Base-by-base conservation (phyloP, 768 basidiomycete genomes). In the Amanita polypyramis region DNA sequence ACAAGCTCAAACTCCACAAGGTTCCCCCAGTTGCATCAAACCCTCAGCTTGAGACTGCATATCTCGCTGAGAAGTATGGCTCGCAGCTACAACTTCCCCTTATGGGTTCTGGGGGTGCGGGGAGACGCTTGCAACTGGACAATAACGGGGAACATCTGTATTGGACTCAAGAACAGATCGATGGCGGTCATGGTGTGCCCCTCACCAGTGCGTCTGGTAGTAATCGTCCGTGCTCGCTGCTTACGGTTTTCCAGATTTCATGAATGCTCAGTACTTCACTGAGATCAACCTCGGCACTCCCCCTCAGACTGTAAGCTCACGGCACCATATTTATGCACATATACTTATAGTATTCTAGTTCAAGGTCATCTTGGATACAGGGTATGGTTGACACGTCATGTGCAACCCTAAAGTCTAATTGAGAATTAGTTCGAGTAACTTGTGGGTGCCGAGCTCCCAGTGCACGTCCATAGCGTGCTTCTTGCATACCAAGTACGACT, bases 251-350 rank as follows among this genome's bases (percentile, higher is more conserved):
- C 14, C 48, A 96, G 94, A 97, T 73, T 98, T 90, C 69, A 81
- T 94, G 82, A 98, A 98, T 62, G 94, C 96, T 30, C 94, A 99
- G 64, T 98, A 99, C 68, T 99, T 77, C 62, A 76, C 92, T 15
- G 86, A 92, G 53, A 95, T 98, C 51, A 60, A 71, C 1, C 62
- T 97, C 47, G 95, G 95, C 12, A 75, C 71, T 0, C 95, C 95
- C 17, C 76, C 91, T 30, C 95, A 98, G 65, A 68, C 59, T 3
- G 85, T 86, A 62, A 61, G 81, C 67, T 15, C 36, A 20, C 29
- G 23, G 5, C 51, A 6, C 41, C 44, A 3, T 36, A 27, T 33
- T 10, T 36, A n/a, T 8, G 5, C 12, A 2, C 20, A 23, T 43
- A 12, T 40, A 15, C 2, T 45, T 30, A 12, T 32, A n/a, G 12